These are phyloP conservation scores for Ceratobasidium sp. DNA, from an alignment of 1,284 basidiomycete genomes.

Conservation along the genomic window DNA sequence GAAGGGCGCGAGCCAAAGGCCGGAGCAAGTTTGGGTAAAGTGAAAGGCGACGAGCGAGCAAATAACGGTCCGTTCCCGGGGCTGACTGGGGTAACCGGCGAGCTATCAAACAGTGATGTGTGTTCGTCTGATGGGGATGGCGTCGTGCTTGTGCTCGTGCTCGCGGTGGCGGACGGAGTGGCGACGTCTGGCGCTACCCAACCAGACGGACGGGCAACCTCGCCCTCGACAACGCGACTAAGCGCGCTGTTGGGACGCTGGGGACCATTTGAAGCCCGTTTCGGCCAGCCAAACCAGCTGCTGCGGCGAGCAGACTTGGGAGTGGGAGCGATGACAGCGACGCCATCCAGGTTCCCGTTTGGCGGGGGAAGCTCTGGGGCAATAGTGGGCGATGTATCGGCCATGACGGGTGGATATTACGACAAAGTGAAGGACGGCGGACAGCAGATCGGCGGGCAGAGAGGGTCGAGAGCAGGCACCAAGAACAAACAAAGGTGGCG, in stretches of 20 bases:
- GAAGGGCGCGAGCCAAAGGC: slow-evolving; percentile 15
- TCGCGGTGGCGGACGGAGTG: slow-evolving; percentile 19
- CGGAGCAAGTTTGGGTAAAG: not conserved
- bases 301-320: slow-evolving; percentile 40
- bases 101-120: slow-evolving; percentile 32
- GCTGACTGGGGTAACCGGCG: slow-evolving; percentile 21
- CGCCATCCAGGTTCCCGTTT: not conserved
- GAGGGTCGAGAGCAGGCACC: not conserved
- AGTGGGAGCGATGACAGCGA: slow-evolving; percentile 15
- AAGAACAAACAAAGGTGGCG: not conserved
- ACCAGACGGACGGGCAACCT: slow-evolving; percentile 19
- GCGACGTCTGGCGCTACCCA: slow-evolving; percentile 8
- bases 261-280: slow-evolving; percentile 25
- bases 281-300: slow-evolving; percentile 43
- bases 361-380: slow-evolving; percentile 4
- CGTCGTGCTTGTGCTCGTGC: slow-evolving; percentile 40
- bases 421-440: slow-evolving; percentile 1
- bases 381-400: slow-evolving; percentile 17
- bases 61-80: slow-evolving; percentile 18
- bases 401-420: slow-evolving; percentile 22
- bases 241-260: slow-evolving; percentile 39
- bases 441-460: not conserved
- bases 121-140: slow-evolving; percentile 36
- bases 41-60: slow-evolving; percentile 8
- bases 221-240: slow-evolving; percentile 39